Base-by-base conservation (phyloP, 176 grass and related monocot species). In the Oropetium thomaeum region DNA sequence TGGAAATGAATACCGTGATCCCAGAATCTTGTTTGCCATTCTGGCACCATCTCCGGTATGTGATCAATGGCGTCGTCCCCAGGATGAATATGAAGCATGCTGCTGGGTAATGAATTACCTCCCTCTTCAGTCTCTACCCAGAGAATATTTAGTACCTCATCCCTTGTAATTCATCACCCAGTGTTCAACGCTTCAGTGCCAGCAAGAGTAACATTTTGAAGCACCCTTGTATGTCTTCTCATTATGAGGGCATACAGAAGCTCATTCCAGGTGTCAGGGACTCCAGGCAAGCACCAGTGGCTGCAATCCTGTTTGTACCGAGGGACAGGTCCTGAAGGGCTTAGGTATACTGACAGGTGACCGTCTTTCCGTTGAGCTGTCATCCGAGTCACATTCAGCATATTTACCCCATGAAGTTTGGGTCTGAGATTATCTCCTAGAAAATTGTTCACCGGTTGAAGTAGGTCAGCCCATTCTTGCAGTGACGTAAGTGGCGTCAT, bases 271-370 rank as follows among this genome's bases (percentile, higher is more conserved):
- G 83, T 83, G 86, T 97, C 95, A 22, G 95, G 95, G 4, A 97
- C 90, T 26, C 95, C 95, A 45, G 95, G 95, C 54, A 97, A 81
- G 81, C 95, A 97, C 95, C 95, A 97, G 51, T 97, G 95, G 80
- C 90, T 97, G 85, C 95, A 97, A 23, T 97, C 95, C 81, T 97
- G 95, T 65, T 49, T 91, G 70, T 90, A 54, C 25, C 77, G 87
- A 15, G 91, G 74, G 3, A 83, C 91, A 31, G 80, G 81, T 6
- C 84, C 86, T 57, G 80, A 83, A 58, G 70, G 30, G 54, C 88
- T 89, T 25, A 91, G 51, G 68, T 93, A 97, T 28, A 93, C 47
- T 4, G 95, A 97, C 14, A 91, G 69, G 81, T 97, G 91, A 1
- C 95, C 90, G 1, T 97, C 95, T 86, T 89, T 97, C 33, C 95